phyloP scores from a whole-genome alignment of 1,284 basidiomycete genomes.

The Takashimella koratensis region DNA sequence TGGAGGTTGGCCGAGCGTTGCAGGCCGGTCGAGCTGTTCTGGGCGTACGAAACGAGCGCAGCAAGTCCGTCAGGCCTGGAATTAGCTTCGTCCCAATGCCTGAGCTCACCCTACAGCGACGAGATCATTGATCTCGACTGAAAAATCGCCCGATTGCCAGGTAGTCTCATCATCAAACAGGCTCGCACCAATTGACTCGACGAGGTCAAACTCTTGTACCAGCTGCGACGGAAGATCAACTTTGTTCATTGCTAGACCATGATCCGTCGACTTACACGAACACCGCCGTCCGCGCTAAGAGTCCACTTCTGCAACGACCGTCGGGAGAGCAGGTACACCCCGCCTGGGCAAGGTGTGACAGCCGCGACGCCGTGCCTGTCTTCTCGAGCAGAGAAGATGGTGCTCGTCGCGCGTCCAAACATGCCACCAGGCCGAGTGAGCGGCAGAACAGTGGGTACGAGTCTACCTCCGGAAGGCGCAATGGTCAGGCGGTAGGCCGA shows the following conservation, averaged over 20 bases:
- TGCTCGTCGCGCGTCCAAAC: slow-evolving; percentile 34
- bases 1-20: slow-evolving; percentile 22
- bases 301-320: slow-evolving; percentile 41
- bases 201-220: slow-evolving; percentile 36
- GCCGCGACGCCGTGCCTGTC: slow-evolving; percentile 32
- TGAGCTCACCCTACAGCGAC: slow-evolving; percentile 27
- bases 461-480: slow-evolving; percentile 33
- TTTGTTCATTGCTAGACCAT: not conserved
- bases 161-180: slow-evolving; percentile 25
- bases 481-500: slow-evolving; percentile 42
- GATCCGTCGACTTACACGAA: slow-evolving; percentile 34
- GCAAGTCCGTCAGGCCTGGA: slow-evolving; percentile 27
- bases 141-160: slow-evolving; percentile 25
- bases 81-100: too few species aligned
- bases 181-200: slow-evolving; percentile 26
- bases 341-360: slow-evolving; percentile 15
- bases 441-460: slow-evolving; percentile 25
- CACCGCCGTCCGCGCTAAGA: slow-evolving; percentile 24
- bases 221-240: slow-evolving; percentile 22
- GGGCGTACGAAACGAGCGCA: slow-evolving; percentile 36
- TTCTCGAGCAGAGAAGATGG: slow-evolving; percentile 28
- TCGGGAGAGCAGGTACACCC: slow-evolving; percentile 33
- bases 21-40: slow-evolving; percentile 18
- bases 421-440: slow-evolving; percentile 43
- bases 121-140: slow-evolving; percentile 39